Conservation (phyloP, 1,284 basidiomycete species). For the Uromyces viciae-fabae region DNA sequence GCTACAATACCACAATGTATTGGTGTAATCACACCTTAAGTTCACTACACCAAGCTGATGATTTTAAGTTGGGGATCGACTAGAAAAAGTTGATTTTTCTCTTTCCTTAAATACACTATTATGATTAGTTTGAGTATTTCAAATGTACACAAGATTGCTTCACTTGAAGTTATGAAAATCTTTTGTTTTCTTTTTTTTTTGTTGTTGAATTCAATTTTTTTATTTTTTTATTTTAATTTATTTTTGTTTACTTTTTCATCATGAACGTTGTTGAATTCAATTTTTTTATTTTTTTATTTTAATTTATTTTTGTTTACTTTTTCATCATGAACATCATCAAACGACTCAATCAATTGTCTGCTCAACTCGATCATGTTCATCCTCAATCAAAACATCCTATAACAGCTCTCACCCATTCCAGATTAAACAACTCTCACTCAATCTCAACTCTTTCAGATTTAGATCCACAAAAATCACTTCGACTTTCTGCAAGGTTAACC, state of each 20-base stretch:
- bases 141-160: neutral
- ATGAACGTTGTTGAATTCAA: too few species aligned
- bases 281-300: too few species aligned
- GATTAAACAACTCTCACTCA: neutral
- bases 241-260: too few species aligned
- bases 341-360: slow-evolving; percentile 1
- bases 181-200: too few species aligned
- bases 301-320: too few species aligned
- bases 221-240: too few species aligned
- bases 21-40: neutral
- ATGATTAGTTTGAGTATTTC: too few species aligned
- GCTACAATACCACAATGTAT: neutral
- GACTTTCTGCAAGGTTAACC: slow-evolving; percentile 9
- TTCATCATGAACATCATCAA: too few species aligned
- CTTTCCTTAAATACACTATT: neutral
- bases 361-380: slow-evolving; percentile 5
- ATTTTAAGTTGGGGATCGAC: neutral
- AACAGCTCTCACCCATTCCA: neutral
- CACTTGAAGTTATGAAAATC: too few species aligned
- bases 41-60: neutral
- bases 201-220: too few species aligned
- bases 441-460: too few species aligned
- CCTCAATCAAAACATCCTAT: neutral
- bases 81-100: too few species aligned
- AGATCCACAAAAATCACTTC: neutral